A percentile compares a stretch with the other conserved stretches of the same genome.
Evolutionary conservation across 768 basidiomycete genomes (phyloP).

Genomic region (Lentinus brumalis): DNA sequence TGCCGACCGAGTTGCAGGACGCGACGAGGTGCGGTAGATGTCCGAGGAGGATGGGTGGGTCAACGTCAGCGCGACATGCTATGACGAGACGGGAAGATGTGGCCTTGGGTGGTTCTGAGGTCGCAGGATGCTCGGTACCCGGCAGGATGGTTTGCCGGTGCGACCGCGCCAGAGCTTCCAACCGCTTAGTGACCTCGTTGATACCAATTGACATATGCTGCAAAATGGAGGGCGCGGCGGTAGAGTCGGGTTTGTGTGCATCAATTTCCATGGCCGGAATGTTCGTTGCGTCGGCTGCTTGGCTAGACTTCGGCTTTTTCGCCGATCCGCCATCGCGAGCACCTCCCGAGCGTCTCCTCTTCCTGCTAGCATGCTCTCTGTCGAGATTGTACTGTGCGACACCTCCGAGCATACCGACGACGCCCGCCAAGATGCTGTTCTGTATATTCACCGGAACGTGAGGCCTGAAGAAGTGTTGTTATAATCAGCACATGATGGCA

Average conservation of each 20-base stretch:
- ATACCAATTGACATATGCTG: slow-evolving; percentile 66
- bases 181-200: slow-evolving; percentile 73
- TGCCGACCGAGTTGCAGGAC: slow-evolving; percentile 61
- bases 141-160: slow-evolving; percentile 7
- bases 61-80: slow-evolving; percentile 73
- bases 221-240: slow-evolving; percentile 32
- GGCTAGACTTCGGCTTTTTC: background rate
- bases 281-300: background rate
- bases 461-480: slow-evolving; percentile 23
- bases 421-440: slow-evolving; percentile 53
- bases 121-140: background rate
- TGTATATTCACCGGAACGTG: slow-evolving; percentile 62
- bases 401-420: slow-evolving; percentile 53
- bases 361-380: slow-evolving; percentile 35
- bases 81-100: slow-evolving; percentile 46
- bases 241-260: background rate
- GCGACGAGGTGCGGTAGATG: slow-evolving; percentile 81
- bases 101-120: background rate
- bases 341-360: slow-evolving; percentile 39
- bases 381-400: slow-evolving; percentile 45
- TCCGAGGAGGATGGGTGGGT: slow-evolving; percentile 69
- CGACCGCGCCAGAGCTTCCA: slow-evolving; percentile 60
- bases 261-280: too few species aligned
- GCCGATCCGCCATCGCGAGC: background rate
- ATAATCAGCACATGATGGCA: background rate